Percentiles rank a stretch among this genome's conserved stretches.
These are phyloP conservation scores for Candida insectorum DNA, from an alignment of 805 yeast species.

Conservation along the genomic window DNA sequence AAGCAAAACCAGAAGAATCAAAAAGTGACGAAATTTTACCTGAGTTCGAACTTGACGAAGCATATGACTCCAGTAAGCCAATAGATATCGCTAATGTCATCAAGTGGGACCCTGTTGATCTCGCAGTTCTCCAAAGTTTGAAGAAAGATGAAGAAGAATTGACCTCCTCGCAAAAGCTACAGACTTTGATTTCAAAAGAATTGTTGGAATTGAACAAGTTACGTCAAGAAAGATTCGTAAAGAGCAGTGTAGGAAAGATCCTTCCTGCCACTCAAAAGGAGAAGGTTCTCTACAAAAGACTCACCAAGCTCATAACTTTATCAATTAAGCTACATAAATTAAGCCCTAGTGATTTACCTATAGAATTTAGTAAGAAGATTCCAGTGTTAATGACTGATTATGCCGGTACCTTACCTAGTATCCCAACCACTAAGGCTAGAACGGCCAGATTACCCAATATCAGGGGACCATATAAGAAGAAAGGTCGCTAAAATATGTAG, in stretches of 20 bases:
- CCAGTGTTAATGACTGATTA: conserved; percentile 76
- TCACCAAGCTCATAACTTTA: conserved; percentile 27
- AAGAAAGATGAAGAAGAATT: conserved; percentile 19
- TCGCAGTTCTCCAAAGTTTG: conserved; percentile 20
- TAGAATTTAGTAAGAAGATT: conserved; percentile 38
- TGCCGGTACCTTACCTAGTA: conserved; percentile 75
- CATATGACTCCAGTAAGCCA: conserved; percentile 10
- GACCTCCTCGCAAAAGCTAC: conserved; percentile 28
- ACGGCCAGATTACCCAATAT: conserved; percentile 32
- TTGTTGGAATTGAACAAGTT: conserved; percentile 34
- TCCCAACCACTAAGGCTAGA: conserved; percentile 23
- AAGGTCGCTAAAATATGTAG: conserved; percentile 16
- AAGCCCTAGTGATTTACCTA: conserved; percentile 21
- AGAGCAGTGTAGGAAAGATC: conserved; percentile 21
- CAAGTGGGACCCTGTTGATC: conserved; percentile 33
- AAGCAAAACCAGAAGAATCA: conserved; percentile 1
- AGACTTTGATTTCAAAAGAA: conserved; percentile 29
- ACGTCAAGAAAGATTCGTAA: conserved; percentile 38
- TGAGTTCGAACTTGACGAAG: conserved; percentile 1
- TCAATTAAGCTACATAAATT: conserved; percentile 29
- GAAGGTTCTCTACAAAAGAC: conserved; percentile 25
- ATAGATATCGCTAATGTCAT: conserved; percentile 21
- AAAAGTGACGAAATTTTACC: conserved; percentile 1
- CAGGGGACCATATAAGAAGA: conserved; percentile 38
- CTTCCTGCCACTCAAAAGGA: conserved; percentile 26